Conservation (phyloP, 2,329 filamentous ascomycete genomes). For the Trichoderma harzianum region DNA sequence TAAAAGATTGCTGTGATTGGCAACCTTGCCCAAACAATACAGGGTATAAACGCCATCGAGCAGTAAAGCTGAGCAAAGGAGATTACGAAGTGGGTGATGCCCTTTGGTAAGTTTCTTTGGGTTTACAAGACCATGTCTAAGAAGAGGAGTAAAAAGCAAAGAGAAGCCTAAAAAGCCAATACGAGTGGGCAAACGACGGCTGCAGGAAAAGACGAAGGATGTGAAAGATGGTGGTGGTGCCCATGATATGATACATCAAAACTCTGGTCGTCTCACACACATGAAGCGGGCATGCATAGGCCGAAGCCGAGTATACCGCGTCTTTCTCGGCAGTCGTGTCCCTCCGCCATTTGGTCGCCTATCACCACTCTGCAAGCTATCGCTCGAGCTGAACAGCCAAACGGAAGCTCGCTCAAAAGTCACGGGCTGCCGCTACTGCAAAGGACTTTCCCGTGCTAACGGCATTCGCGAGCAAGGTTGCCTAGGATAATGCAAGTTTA, state of each 20-base stretch:
- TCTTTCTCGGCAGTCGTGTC: not conserved
- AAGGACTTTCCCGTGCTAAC: not conserved
- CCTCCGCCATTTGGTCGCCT: not conserved
- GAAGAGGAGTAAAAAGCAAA: not conserved
- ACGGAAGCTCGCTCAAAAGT: not conserved
- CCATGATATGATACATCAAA: not conserved
- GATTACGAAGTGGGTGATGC: not conserved
- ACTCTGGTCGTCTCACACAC: not conserved
- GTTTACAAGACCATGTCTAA: not conserved
- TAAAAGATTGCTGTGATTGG: not conserved
- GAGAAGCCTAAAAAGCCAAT: not conserved
- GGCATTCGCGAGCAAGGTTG: not conserved
- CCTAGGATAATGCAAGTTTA: not conserved
- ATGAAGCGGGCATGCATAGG: not conserved
- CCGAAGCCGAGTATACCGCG: not conserved
- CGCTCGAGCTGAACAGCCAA: not conserved
- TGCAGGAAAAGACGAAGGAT: not conserved
- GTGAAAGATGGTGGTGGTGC: not conserved
- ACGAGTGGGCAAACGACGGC: not conserved
- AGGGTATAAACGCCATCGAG: not conserved
- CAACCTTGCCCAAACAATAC: not conserved
- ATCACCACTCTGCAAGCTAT: not conserved
- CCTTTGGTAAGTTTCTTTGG: not conserved
- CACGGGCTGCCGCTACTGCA: conserved; percentile 8
- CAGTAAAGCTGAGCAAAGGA: not conserved